phyloP scores from a whole-genome alignment of 805 yeast species.

The Candida easanensis region DNA sequence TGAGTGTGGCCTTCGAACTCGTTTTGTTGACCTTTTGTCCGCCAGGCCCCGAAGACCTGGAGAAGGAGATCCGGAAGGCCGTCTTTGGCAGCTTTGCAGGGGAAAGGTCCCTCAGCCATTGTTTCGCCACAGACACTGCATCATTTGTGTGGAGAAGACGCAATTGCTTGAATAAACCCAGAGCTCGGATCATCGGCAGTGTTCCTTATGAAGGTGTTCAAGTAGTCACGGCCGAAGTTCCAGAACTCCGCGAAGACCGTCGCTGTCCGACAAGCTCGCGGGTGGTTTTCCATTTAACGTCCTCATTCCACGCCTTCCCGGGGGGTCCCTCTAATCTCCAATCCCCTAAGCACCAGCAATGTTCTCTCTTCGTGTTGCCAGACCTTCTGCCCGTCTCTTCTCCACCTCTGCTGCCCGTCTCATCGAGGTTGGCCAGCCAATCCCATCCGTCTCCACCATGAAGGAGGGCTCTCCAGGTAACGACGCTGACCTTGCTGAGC shows the following conservation, averaged over 20 bases:
- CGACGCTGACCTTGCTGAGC: constrained; percentile 51
- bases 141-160: not conserved
- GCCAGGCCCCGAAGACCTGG: constrained; percentile 79
- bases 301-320: no score
- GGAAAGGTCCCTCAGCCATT: constrained; percentile 40
- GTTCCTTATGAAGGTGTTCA: no score
- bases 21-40: constrained; percentile 83
- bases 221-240: not conserved
- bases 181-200: not conserved
- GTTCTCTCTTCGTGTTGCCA: constrained; percentile 13
- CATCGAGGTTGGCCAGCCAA: constrained; percentile 54
- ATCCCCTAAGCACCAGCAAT: not conserved
- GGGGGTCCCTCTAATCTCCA: no score
- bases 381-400: constrained; percentile 25
- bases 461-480: constrained; percentile 65
- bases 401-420: constrained; percentile 23
- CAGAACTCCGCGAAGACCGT: not conserved
- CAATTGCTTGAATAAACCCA: not conserved
- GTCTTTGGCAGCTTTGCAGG: constrained; percentile 40
- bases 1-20: constrained; percentile 61
- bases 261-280: constrained; percentile 3
- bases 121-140: constrained; percentile 28
- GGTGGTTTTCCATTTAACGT: not conserved
- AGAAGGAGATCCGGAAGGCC: constrained; percentile 43
- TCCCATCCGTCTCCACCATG: constrained; percentile 56